Percentiles rank a stretch among this genome's conserved stretches.
Evolutionary conservation across 2,329 filamentous ascomycete genomes (phyloP).

Genomic region (Talaromyces atroroseus): DNA sequence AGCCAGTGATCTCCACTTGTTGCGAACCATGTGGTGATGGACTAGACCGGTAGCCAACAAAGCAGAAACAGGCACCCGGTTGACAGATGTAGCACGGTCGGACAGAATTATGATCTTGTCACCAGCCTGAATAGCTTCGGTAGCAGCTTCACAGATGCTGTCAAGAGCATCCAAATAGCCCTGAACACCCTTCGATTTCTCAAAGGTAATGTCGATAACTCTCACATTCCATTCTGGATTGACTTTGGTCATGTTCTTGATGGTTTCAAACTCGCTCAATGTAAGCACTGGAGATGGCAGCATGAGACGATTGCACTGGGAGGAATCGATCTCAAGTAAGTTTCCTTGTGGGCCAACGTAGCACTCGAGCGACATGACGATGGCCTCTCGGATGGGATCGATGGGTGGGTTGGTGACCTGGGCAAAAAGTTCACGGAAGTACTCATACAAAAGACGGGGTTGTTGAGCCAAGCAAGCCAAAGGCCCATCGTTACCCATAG

Average conservation of each 20-base stretch:
- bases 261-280: constrained; percentile 81
- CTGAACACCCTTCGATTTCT: constrained; percentile 72
- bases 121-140: constrained; percentile 72
- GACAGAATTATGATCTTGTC: constrained; percentile 86
- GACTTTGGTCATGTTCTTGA: constrained; percentile 69
- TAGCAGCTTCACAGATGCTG: constrained; percentile 77
- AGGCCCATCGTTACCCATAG: constrained; percentile 96
- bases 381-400: constrained; percentile 92
- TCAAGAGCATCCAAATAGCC: constrained; percentile 87
- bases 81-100: constrained; percentile 75
- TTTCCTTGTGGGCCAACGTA: constrained; percentile 96
- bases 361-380: constrained; percentile 96
- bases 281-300: constrained; percentile 85
- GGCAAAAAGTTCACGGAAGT: constrained; percentile 95
- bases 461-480: constrained; percentile 86
- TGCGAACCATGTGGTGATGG: constrained; percentile 89
- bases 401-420: constrained; percentile 98
- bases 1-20: constrained; percentile 88
- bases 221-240: constrained; percentile 81
- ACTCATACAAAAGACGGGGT: constrained; percentile 85
- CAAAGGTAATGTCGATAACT: constrained; percentile 88
- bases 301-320: constrained; percentile 79
- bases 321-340: constrained; percentile 83
- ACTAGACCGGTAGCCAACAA: constrained; percentile 87
- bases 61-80: constrained; percentile 79